A percentile compares a stretch with the other conserved stretches of the same genome.
Evolutionary conservation across 805 yeast species (phyloP).

Genomic region (Kodamaea leandrae): DNA sequence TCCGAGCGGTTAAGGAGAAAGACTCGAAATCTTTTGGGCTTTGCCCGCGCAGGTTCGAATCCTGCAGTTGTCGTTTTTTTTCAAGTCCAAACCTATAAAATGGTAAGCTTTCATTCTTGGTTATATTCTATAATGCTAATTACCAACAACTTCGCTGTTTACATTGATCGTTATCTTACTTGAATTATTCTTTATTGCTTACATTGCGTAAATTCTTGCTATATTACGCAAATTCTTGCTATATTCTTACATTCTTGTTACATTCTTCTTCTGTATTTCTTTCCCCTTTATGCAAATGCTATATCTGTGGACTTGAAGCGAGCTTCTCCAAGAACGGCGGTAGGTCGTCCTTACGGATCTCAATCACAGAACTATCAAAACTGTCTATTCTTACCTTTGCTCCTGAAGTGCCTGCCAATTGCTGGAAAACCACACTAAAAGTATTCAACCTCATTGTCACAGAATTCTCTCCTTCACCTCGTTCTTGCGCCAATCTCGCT

Average conservation of each 20-base stretch:
- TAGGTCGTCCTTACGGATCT: slow-evolving; percentile 82
- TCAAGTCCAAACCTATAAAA: background rate
- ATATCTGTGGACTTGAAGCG: slow-evolving; percentile 50
- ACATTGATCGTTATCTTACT: too few species aligned
- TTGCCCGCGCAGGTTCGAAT: slow-evolving; percentile 20
- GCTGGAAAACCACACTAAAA: slow-evolving; percentile 89
- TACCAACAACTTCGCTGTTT: too few species aligned
- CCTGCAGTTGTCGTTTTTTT: slow-evolving; percentile 18
- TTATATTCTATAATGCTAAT: too few species aligned
- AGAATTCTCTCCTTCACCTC: slow-evolving; percentile 33
- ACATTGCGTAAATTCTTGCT: too few species aligned
- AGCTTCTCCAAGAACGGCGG: slow-evolving; percentile 82
- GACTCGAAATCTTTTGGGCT: slow-evolving; percentile 18
- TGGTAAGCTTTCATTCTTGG: background rate
- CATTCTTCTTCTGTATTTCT: too few species aligned
- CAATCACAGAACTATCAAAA: slow-evolving; percentile 91
- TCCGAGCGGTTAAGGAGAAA: slow-evolving; percentile 19
- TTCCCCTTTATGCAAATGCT: too few species aligned
- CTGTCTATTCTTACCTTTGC: slow-evolving; percentile 91
- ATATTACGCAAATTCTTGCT: slow-evolving; percentile 13
- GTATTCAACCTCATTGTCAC: slow-evolving; percentile 61
- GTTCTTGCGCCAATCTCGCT: slow-evolving; percentile 28
- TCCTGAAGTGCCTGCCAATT: slow-evolving; percentile 77
- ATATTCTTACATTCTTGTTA: too few species aligned
- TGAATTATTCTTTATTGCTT: too few species aligned